Conservation (phyloP, 257 asterid species). For the Schizonepeta tenuifolia region DNA sequence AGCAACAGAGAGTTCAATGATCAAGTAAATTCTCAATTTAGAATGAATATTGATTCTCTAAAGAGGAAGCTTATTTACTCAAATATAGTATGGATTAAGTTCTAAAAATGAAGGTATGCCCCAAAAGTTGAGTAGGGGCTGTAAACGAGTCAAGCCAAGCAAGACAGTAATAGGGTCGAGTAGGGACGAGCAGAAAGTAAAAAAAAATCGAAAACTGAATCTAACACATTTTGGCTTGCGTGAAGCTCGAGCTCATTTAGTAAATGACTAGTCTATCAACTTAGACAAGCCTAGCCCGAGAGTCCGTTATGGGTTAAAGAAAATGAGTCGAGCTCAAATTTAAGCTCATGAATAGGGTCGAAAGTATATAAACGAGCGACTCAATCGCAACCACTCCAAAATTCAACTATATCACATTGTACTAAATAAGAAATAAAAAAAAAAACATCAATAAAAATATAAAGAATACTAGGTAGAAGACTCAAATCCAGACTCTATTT, state of each 20-base stretch:
- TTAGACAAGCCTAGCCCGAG: neutral
- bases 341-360: neutral
- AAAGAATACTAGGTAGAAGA: neutral
- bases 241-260: neutral
- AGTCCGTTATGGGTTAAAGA: neutral
- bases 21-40: neutral
- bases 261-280: neutral
- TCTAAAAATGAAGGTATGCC: neutral
- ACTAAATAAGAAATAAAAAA: too few relatives aligned
- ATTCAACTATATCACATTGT: neutral
- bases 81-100: neutral
- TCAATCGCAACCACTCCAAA: neutral
- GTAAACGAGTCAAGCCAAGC: neutral
- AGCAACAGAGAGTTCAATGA: conserved; percentile 4
- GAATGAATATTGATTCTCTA: neutral
- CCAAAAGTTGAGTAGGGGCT: neutral
- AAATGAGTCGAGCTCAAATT: neutral
- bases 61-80: neutral
- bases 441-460: too few relatives aligned
- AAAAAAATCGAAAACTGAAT: too few relatives aligned
- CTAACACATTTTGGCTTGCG: neutral
- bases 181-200: neutral
- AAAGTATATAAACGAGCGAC: neutral
- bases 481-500: neutral
- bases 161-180: neutral